A percentile compares a stretch with the other conserved stretches of the same genome.
Evolutionary conservation across 768 basidiomycete genomes (phyloP).

Genomic region (Dioszegia aurantiaca): DNA sequence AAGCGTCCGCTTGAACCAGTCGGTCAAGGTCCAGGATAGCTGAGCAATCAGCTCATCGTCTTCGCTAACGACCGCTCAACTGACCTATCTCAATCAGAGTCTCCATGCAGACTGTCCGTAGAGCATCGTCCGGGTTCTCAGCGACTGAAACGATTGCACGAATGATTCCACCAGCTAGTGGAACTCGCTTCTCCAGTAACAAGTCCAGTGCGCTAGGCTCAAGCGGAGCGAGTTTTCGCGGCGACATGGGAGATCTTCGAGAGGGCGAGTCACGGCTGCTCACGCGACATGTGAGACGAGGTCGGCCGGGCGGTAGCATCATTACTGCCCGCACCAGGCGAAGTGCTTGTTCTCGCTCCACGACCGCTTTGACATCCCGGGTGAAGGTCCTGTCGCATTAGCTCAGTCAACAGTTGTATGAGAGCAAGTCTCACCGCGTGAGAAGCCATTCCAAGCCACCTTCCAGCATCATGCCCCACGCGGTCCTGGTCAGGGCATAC

Average conservation of each 20-base stretch:
- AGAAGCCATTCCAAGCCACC: constrained; percentile 83
- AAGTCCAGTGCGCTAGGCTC: constrained; percentile 2
- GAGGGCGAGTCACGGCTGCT: constrained; percentile 2
- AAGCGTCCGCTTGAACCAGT: constrained; percentile 73
- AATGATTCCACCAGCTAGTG: constrained; percentile 54
- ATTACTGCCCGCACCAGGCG: constrained; percentile 81
- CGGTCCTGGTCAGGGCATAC: constrained; percentile 71
- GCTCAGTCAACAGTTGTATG: neutral
- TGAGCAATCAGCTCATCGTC: constrained; percentile 47
- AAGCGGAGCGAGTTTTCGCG: constrained; percentile 1
- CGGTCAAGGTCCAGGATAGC: constrained; percentile 85
- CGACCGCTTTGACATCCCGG: constrained; percentile 70
- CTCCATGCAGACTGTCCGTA: constrained; percentile 75
- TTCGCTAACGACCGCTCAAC: neutral
- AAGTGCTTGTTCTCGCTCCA: constrained; percentile 85
- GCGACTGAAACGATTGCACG: constrained; percentile 89
- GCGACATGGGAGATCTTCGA: constrained; percentile 3
- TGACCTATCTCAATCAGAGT: constrained; percentile 85
- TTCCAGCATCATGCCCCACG: constrained; percentile 64
- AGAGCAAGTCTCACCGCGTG: constrained; percentile 63
- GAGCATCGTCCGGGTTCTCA: constrained; percentile 86
- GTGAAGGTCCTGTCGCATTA: constrained; percentile 64
- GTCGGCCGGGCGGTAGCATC: constrained; percentile 59
- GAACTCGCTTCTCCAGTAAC: constrained; percentile 24
- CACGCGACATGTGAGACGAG: neutral